Evolutionary conservation across 257 asterid species (phyloP), one percentile per base, ranked within the genome.

Genomic region (Orobanche coerulescens): DNA sequence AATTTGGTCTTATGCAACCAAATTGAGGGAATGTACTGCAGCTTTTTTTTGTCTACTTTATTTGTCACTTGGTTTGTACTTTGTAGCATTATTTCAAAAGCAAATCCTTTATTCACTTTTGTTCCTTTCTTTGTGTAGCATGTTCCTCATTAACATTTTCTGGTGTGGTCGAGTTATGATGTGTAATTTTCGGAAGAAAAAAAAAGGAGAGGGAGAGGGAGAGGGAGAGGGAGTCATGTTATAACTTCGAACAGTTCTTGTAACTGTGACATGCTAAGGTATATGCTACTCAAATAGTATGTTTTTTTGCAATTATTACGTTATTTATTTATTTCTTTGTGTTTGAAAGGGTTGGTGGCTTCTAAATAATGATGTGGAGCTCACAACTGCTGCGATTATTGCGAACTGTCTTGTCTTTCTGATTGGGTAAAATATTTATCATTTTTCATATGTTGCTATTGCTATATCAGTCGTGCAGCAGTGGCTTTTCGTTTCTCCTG

Each of bases 271-370:
- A n/a, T n/a, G n/a, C n/a, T n/a, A n/a, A n/a, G 37, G 9, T 8
- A 16, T 24, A 14, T 24, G 13, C 26, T 50, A 4, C 4, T 20
- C 18, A 5, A 15, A 40, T 42, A 49, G 18, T 13, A 18, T 59
- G 14, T 26, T 53, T 51, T 19, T 49, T 54, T 48, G 61, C 55
- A 14, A 46, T 28, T 55, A 12, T 28, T 24, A 48, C 57, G 50
- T 22, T 56, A 40, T 34, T 68, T 61, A 64, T 65, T 39, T 62
- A 39, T 46, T 15, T 66, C 40, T 57, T 10, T 43, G 4, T 78
- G 71, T 65, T 70, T 65, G 52, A 66, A 64, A 91, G 98, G 95
- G 90, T 44, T 91, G 98, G 98, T 91, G 98, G 96, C 96, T 91
- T 78, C 72, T 88, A 67, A 54, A 66, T 61, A 84, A 88, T 74